A percentile compares a stretch with the other conserved stretches of the same genome.
phyloP scores from a whole-genome alignment of 2,329 filamentous ascomycete genomes.

The Didymella keratinophila region DNA sequence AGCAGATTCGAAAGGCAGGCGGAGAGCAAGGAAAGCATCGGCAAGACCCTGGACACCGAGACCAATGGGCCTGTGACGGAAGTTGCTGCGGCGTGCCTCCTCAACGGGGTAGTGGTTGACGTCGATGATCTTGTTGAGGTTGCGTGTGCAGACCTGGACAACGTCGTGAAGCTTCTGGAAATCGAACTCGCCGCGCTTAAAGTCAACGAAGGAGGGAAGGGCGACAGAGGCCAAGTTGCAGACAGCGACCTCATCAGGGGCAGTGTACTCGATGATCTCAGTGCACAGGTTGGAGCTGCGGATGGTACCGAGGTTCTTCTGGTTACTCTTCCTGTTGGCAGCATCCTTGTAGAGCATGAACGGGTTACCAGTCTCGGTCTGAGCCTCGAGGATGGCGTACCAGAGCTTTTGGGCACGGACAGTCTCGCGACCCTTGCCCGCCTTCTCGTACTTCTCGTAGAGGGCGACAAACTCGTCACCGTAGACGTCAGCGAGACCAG shows the following conservation, averaged over 20 bases:
- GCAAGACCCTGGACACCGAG: constrained; percentile 97
- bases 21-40: constrained; percentile 95
- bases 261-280: constrained; percentile 96
- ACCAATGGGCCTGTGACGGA: constrained; percentile 94
- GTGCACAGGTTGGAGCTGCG: constrained; percentile 99
- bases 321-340: constrained; percentile 99
- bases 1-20: constrained; percentile 94
- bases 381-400: constrained; percentile 97
- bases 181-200: constrained; percentile 84
- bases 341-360: constrained; percentile 99
- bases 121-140: constrained; percentile 98
- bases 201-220: constrained; percentile 89
- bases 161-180: constrained; percentile 98
- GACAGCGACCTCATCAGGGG: constrained; percentile 96
- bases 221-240: constrained; percentile 97
- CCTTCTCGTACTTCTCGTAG: constrained; percentile 87
- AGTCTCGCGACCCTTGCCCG: constrained; percentile 86
- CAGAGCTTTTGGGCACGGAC: constrained; percentile 98
- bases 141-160: constrained; percentile 87
- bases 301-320: constrained; percentile 99
- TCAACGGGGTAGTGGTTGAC: constrained; percentile 98
- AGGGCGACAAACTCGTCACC: constrained; percentile 96
- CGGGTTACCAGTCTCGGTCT: constrained; percentile 98
- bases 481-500: constrained; percentile 94
- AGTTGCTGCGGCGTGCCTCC: constrained; percentile 94